Conservation (phyloP, 75 land plant genomes). For the Larix kaempferi region DNA sequence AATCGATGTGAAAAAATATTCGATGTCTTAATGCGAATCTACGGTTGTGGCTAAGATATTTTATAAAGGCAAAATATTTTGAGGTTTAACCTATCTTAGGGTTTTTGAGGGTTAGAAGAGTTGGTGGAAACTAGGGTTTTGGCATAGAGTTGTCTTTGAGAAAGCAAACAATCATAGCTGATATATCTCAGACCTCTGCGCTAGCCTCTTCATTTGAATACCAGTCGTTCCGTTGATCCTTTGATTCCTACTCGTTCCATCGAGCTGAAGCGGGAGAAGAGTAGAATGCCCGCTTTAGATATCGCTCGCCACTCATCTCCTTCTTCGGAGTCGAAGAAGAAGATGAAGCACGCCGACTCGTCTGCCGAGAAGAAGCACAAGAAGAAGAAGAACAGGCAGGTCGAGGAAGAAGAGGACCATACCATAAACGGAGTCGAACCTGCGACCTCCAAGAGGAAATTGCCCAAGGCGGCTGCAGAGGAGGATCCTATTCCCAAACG, state of each 20-base stretch:
- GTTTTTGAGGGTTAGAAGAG: not conserved
- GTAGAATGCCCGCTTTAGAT: not conserved
- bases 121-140: not conserved
- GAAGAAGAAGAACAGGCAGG: constrained; percentile 11
- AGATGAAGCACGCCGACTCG: constrained; percentile 6
- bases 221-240: too few species aligned
- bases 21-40: not conserved
- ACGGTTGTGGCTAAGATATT: not conserved
- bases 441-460: constrained; percentile 13
- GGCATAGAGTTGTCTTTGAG: not conserved
- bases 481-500: constrained; percentile 18
- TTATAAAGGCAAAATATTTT: not conserved
- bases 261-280: too few species aligned
- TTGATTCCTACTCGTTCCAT: not conserved
- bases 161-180: not conserved
- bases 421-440: constrained; percentile 42
- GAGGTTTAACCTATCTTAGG: not conserved
- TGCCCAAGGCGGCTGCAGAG: constrained; percentile 20
- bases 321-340: constrained; percentile 31
- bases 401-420: constrained; percentile 20
- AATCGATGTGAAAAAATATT: not conserved
- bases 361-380: constrained; percentile 34
- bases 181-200: not conserved
- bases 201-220: too few species aligned
- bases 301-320: constrained; percentile 12